Conservation (phyloP, 306 rosid species). For the Begonia masoniana region DNA sequence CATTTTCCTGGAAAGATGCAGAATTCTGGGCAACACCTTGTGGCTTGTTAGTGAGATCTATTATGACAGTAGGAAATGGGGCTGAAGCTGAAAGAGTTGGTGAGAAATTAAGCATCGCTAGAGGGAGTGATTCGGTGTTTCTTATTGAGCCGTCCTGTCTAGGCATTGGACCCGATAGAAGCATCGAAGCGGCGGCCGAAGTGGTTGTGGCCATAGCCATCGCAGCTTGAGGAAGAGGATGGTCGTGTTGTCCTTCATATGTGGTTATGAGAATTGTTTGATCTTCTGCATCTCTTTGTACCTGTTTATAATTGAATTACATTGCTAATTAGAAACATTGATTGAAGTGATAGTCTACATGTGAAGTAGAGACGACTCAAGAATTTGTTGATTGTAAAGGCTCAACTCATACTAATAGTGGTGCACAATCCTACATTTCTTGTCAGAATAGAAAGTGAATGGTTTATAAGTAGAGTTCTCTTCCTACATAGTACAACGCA, state of each 20-base stretch:
- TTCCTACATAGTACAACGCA: too few species aligned
- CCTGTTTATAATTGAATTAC: constrained; percentile 16
- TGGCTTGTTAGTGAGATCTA: constrained; percentile 37
- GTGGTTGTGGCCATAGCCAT: constrained; percentile 58
- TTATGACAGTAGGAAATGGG: constrained; percentile 63
- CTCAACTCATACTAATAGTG: too few species aligned
- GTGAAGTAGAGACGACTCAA: too few species aligned
- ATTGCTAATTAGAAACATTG: too few species aligned
- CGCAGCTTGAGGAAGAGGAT: constrained; percentile 69
- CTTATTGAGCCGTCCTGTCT: constrained; percentile 18
- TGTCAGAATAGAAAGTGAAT: too few species aligned
- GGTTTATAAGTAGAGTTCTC: too few species aligned
- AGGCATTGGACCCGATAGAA: constrained; percentile 55
- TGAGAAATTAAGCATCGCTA: constrained; percentile 12
- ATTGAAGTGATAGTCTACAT: too few species aligned
- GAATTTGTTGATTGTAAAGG: too few species aligned
- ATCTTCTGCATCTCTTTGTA: constrained; percentile 65
- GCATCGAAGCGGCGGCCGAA: constrained; percentile 57
- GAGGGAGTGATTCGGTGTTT: too few species aligned
- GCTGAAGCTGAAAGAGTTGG: constrained; percentile 54
- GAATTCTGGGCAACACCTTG: not conserved
- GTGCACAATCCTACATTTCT: too few species aligned
- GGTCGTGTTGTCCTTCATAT: constrained; percentile 71
- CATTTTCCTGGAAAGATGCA: too few species aligned
- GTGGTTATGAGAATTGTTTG: constrained; percentile 45